phyloP scores from a whole-genome alignment of 305 asterid species.

The Coffea humblotiana region DNA sequence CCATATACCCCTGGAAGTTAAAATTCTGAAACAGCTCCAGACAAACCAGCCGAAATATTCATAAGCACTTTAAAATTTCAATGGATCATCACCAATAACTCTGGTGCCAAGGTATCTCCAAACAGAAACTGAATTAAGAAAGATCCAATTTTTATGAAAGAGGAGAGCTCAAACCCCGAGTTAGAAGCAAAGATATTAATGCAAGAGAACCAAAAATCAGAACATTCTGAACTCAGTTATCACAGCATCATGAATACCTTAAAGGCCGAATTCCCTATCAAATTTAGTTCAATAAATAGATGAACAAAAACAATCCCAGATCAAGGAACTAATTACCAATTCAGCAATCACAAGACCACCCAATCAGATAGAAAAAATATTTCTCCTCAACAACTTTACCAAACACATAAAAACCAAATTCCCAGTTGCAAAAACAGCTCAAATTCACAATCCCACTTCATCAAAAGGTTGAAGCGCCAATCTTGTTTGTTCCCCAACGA shows the following conservation, averaged over 20 bases:
- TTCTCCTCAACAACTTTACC: slow-evolving; percentile 9
- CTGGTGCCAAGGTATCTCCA: slow-evolving; percentile 1
- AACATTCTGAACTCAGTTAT: background rate
- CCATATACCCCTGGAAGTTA: background rate
- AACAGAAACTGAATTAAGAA: slow-evolving; percentile 4
- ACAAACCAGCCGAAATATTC: slow-evolving; percentile 20
- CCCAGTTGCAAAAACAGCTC: slow-evolving; percentile 18
- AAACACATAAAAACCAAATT: slow-evolving; percentile 3
- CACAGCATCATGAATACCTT: background rate
- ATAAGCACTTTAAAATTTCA: slow-evolving; percentile 1
- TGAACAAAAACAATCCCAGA: slow-evolving; percentile 11
- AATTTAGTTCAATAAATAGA: slow-evolving; percentile 5
- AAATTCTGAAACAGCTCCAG: slow-evolving; percentile 15
- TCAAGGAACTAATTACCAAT: background rate
- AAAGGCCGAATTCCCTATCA: slow-evolving; percentile 10
- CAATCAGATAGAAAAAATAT: background rate
- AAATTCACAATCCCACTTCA: slow-evolving; percentile 15
- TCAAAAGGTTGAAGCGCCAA: background rate
- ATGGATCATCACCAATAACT: background rate
- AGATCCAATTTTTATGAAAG: slow-evolving; percentile 8
- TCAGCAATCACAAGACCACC: background rate
- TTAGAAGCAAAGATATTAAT: background rate
- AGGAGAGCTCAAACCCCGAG: background rate
- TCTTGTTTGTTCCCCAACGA: background rate
- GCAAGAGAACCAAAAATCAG: slow-evolving; percentile 5